Evolutionary conservation across 768 basidiomycete species (phyloP).

Genomic region (Hygrocybe coccinea): DNA sequence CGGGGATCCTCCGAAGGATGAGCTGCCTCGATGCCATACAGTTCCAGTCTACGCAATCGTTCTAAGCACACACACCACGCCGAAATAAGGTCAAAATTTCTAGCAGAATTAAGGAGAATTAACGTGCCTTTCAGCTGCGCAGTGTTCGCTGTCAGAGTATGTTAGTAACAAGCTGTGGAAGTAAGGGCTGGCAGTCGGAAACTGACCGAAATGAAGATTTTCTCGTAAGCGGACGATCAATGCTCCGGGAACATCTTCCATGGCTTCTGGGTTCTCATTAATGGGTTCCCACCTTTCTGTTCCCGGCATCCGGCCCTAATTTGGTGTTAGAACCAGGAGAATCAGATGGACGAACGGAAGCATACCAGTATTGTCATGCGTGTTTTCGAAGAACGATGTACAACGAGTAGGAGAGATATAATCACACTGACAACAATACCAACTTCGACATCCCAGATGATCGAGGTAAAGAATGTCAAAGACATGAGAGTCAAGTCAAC

Average conservation of each 20-base stretch:
- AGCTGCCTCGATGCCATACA: constrained; percentile 73
- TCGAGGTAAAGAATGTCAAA: constrained; percentile 82
- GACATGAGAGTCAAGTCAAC: constrained; percentile 81
- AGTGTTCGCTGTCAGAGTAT: constrained; percentile 79
- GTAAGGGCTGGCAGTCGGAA: too few species aligned
- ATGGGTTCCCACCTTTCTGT: constrained; percentile 89
- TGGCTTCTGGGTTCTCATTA: constrained; percentile 78
- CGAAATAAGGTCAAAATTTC: background rate
- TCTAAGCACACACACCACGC: constrained; percentile 37
- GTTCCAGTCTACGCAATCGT: constrained; percentile 75
- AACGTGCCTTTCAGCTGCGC: constrained; percentile 80
- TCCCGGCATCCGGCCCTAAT: constrained; percentile 81
- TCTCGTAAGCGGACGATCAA: constrained; percentile 88
- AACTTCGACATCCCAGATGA: constrained; percentile 88
- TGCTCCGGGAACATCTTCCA: constrained; percentile 74
- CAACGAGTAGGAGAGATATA: constrained; percentile 82
- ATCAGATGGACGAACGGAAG: background rate
- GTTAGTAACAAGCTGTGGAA: too few species aligned
- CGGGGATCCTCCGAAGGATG: constrained; percentile 89
- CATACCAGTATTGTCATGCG: constrained; percentile 85
- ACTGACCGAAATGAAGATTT: constrained; percentile 90
- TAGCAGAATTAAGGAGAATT: background rate
- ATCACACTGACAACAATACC: constrained; percentile 87
- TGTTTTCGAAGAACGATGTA: constrained; percentile 82
- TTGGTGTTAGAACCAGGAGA: background rate